Conservation (phyloP, 2,329 filamentous ascomycete species). For the Aspergillus hiratsukae region DNA sequence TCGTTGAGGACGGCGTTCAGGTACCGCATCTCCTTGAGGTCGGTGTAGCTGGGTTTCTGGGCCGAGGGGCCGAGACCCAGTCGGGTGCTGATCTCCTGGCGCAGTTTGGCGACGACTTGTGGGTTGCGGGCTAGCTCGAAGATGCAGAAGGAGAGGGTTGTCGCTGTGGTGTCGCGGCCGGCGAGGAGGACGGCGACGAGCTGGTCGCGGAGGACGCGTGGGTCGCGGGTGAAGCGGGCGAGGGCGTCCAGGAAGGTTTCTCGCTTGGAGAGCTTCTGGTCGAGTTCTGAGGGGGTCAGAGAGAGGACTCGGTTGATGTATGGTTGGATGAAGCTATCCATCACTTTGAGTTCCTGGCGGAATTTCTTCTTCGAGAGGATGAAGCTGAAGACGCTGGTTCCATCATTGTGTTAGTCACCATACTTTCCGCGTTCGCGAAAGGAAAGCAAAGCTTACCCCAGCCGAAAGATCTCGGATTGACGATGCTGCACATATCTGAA, state of each 20-base stretch:
- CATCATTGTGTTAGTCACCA: background rate
- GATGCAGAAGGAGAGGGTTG: constrained; percentile 72
- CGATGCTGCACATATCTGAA: constrained; percentile 75
- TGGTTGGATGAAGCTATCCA: constrained; percentile 71
- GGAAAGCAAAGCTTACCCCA: constrained; percentile 45
- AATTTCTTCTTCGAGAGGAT: constrained; percentile 64
- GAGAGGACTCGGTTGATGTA: constrained; percentile 72
- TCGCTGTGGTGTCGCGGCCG: constrained; percentile 77
- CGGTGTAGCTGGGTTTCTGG: constrained; percentile 59
- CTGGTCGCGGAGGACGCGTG: constrained; percentile 71
- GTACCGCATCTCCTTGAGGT: constrained; percentile 86
- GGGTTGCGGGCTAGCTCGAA: constrained; percentile 77
- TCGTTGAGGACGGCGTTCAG: constrained; percentile 68
- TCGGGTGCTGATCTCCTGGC: constrained; percentile 63
- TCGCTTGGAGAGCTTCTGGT: constrained; percentile 63
- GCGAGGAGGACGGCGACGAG: constrained; percentile 77
- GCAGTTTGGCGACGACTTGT: constrained; percentile 61
- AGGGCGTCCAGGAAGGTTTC: constrained; percentile 87
- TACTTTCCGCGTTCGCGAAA: background rate
- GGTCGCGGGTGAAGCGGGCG: constrained; percentile 67
- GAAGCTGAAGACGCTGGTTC: constrained; percentile 52
- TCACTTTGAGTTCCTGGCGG: constrained; percentile 58
- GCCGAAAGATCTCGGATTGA: constrained; percentile 63
- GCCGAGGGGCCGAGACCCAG: constrained; percentile 59
- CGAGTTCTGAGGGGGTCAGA: constrained; percentile 66